Evolutionary conservation across 108 stramenopile species (phyloP).

Genomic region (Cylindrotheca closterium): DNA sequence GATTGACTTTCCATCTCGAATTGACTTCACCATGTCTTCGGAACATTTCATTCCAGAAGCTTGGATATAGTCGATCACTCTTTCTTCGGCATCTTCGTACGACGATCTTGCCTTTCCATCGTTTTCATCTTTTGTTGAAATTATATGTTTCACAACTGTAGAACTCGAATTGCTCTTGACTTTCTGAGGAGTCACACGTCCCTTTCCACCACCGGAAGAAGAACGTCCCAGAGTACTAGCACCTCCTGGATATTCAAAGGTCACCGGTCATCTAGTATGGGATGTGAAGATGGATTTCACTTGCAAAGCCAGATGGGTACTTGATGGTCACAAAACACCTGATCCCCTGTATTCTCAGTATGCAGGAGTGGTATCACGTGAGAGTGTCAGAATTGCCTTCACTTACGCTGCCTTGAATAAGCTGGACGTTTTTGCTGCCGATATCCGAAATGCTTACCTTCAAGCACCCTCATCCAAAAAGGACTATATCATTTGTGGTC

Average conservation of each 20-base stretch:
- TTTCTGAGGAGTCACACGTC: too few relatives aligned
- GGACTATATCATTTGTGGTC: slow-evolving; percentile 34
- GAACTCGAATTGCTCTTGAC: too few relatives aligned
- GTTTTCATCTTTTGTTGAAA: too few relatives aligned
- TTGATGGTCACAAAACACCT: slow-evolving; percentile 32
- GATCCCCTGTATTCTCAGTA: not conserved
- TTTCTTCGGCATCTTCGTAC: too few relatives aligned
- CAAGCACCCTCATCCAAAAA: slow-evolving; percentile 26
- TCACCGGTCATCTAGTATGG: slow-evolving; percentile 41
- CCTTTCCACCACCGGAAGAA: too few relatives aligned
- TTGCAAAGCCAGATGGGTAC: slow-evolving; percentile 40
- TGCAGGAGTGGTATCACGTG: slow-evolving; percentile 28
- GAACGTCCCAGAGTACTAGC: too few relatives aligned
- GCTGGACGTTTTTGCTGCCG: slow-evolving; percentile 28
- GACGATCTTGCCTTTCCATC: too few relatives aligned
- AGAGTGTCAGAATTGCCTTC: slow-evolving; percentile 41
- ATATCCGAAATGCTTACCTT: slow-evolving; percentile 39
- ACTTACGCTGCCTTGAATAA: slow-evolving; percentile 42
- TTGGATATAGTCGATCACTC: too few relatives aligned
- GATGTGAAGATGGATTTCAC: slow-evolving; percentile 51
- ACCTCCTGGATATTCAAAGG: slow-evolving; percentile 25
- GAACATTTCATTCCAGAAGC: too few relatives aligned
- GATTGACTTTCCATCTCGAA: too few relatives aligned
- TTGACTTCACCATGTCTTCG: too few relatives aligned
- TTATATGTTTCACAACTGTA: too few relatives aligned